phyloP scores from a whole-genome alignment of 148 eudicot genomes.

The Rhododendron griersonianum region DNA sequence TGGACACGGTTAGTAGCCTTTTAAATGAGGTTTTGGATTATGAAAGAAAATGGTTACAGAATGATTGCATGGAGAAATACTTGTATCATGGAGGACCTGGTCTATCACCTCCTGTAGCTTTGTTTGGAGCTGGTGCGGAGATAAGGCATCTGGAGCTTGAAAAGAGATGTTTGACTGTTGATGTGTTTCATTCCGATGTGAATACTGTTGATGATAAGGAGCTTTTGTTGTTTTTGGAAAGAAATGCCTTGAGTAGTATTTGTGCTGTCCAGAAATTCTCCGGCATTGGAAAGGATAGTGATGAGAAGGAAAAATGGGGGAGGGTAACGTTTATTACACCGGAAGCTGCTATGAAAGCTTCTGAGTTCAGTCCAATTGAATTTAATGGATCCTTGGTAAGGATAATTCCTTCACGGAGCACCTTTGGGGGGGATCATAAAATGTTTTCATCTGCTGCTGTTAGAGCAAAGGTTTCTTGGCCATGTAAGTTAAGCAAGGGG shows the following conservation, averaged over 20 bases:
- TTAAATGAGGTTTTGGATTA: constrained; percentile 43
- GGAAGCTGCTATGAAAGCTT: constrained; percentile 64
- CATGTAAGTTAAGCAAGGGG: constrained; percentile 80
- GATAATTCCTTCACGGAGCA: constrained; percentile 44
- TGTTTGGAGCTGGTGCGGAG: constrained; percentile 90
- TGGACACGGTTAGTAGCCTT: constrained; percentile 38
- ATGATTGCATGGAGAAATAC: constrained; percentile 78
- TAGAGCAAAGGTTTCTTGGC: constrained; percentile 80
- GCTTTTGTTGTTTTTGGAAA: constrained; percentile 56
- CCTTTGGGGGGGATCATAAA: constrained; percentile 45
- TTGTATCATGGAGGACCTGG: constrained; percentile 67
- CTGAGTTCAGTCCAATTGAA: constrained; percentile 37
- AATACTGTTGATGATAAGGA: constrained; percentile 63
- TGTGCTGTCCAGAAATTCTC: constrained; percentile 59
- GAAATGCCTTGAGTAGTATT: constrained; percentile 33
- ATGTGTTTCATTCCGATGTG: constrained; percentile 46
- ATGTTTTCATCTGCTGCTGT: constrained; percentile 57
- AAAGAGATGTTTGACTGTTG: constrained; percentile 72
- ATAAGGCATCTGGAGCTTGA: constrained; percentile 90
- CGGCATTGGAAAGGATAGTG: constrained; percentile 30
- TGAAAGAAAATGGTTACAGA: constrained; percentile 54
- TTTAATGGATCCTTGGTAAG: constrained; percentile 43
- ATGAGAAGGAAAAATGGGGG: constrained; percentile 76
- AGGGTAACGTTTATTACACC: constrained; percentile 76
- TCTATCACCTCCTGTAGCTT: constrained; percentile 58